phyloP scores from a whole-genome alignment of 352 stramenopile species.

The Phytophthora europaea region DNA sequence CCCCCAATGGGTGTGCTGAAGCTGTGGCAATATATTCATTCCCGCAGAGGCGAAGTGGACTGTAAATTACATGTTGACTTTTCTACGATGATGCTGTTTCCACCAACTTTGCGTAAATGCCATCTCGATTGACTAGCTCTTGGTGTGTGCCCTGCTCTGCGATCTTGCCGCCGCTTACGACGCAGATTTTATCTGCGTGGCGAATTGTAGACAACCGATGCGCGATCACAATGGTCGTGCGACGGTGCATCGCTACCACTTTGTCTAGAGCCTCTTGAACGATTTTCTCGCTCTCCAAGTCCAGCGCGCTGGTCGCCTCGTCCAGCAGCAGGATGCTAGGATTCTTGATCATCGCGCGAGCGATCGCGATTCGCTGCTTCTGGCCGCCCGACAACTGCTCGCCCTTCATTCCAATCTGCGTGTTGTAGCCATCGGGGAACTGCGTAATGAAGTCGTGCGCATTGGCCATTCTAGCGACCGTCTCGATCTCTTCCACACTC shows the following conservation, averaged over 20 bases:
- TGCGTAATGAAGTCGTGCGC: slow-evolving; percentile 50
- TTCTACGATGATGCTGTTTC: slow-evolving; percentile 9
- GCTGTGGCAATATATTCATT: no score
- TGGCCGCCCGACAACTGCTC: slow-evolving; percentile 48
- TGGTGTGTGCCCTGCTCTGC: slow-evolving; percentile 30
- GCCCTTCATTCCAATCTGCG: slow-evolving; percentile 34
- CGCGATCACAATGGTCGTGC: slow-evolving; percentile 91
- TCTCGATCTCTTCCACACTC: slow-evolving; percentile 70
- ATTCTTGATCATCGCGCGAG: slow-evolving; percentile 53
- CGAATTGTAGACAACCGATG: slow-evolving; percentile 81
- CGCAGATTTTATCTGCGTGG: slow-evolving; percentile 25
- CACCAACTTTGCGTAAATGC: slow-evolving; percentile 9
- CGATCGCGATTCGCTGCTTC: slow-evolving; percentile 57
- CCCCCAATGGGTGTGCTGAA: no score
- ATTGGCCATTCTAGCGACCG: slow-evolving; percentile 62
- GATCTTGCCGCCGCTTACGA: slow-evolving; percentile 30
- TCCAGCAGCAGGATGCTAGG: slow-evolving; percentile 52
- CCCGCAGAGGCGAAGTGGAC: no score
- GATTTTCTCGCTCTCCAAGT: slow-evolving; percentile 87
- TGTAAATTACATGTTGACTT: background rate
- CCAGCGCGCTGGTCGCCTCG: slow-evolving; percentile 40
- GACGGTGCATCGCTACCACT: slow-evolving; percentile 33
- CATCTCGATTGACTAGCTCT: slow-evolving; percentile 24
- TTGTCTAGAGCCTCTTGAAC: slow-evolving; percentile 48
- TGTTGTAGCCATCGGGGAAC: slow-evolving; percentile 53